Conservation (phyloP, 2,329 filamentous ascomycete species). For the Hirsutella thompsonii region DNA sequence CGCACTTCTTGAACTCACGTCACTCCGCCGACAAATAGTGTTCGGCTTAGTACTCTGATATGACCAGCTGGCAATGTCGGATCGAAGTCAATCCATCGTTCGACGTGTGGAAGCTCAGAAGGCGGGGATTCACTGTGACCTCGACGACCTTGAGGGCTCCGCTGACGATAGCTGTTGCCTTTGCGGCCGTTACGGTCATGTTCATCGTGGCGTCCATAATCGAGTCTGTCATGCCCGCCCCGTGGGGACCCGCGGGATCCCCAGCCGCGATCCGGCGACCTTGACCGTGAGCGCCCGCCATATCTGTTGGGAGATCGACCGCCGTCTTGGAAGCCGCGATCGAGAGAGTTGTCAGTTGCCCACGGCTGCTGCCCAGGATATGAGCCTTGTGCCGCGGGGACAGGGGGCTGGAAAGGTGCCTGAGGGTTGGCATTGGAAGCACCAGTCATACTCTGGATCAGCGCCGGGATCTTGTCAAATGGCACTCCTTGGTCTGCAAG, state of each 20-base stretch:
- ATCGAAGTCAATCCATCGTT: conserved; percentile 75
- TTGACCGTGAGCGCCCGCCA: conserved; percentile 56
- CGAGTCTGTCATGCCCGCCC: conserved; percentile 51
- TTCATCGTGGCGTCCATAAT: conserved; percentile 55
- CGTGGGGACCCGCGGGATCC: conserved; percentile 53
- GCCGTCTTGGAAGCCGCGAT: conserved; percentile 41
- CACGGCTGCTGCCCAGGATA: conserved; percentile 23
- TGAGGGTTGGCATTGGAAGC: conserved; percentile 18
- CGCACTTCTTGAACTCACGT: conserved; percentile 45
- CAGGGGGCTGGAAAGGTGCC: conserved; percentile 23
- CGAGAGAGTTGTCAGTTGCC: conserved; percentile 35
- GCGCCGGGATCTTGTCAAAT: conserved; percentile 58
- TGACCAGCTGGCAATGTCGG: conserved; percentile 55
- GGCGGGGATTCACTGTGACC: conserved; percentile 49
- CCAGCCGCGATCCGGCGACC: conserved; percentile 67
- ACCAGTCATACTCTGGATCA: conserved; percentile 40
- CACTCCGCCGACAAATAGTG: conserved; percentile 91
- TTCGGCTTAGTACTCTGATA: conserved; percentile 91
- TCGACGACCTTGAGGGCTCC: conserved; percentile 63
- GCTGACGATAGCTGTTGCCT: conserved; percentile 68
- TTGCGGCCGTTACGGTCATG: conserved; percentile 38
- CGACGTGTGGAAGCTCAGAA: conserved; percentile 17
- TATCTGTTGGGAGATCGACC: conserved; percentile 52
- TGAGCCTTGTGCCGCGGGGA: conserved; percentile 27
- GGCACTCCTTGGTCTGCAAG: conserved; percentile 64